A percentile compares a stretch with the other conserved stretches of the same genome.
Conservation (phyloP, 768 basidiomycete genomes). For the Kwoniella mangroviensis region DNA sequence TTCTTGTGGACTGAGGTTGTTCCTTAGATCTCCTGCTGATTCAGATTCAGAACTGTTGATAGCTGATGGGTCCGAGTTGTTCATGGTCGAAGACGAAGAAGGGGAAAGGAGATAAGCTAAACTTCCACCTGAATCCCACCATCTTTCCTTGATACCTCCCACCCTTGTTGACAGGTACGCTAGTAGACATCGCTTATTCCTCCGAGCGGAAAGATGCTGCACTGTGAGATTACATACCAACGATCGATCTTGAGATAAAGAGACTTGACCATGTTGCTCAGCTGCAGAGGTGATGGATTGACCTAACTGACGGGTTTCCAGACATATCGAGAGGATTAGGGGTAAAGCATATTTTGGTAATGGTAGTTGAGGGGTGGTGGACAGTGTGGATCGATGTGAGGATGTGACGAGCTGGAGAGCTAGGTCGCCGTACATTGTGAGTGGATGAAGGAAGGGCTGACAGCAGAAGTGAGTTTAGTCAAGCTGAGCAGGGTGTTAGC, state of each 20-base stretch:
- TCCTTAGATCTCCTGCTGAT: slow-evolving; percentile 40
- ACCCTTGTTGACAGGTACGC: slow-evolving; percentile 89
- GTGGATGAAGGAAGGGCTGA: neutral
- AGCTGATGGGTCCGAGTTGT: slow-evolving; percentile 26
- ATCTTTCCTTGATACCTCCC: slow-evolving; percentile 80
- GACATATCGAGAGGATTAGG: slow-evolving; percentile 80
- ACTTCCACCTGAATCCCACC: slow-evolving; percentile 81
- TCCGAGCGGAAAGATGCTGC: slow-evolving; percentile 82
- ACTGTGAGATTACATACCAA: slow-evolving; percentile 70
- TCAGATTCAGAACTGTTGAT: neutral
- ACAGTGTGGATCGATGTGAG: slow-evolving; percentile 79
- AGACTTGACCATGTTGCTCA: slow-evolving; percentile 49
- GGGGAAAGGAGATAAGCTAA: slow-evolving; percentile 73
- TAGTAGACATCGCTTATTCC: slow-evolving; percentile 94
- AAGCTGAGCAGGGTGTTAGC: neutral
- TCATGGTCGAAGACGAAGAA: neutral
- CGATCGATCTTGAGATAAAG: slow-evolving; percentile 62
- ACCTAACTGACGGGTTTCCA: slow-evolving; percentile 84
- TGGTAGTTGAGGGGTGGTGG: slow-evolving; percentile 64
- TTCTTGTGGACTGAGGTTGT: slow-evolving; percentile 55
- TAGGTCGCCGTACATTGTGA: slow-evolving; percentile 67
- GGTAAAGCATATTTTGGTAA: slow-evolving; percentile 90
- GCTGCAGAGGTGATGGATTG: slow-evolving; percentile 56
- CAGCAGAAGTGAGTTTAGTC: neutral
- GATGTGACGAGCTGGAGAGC: slow-evolving; percentile 86